These are phyloP conservation scores for Fusarium sp. DNA, from an alignment of 2,329 filamentous ascomycete species.

Conservation along the genomic window DNA sequence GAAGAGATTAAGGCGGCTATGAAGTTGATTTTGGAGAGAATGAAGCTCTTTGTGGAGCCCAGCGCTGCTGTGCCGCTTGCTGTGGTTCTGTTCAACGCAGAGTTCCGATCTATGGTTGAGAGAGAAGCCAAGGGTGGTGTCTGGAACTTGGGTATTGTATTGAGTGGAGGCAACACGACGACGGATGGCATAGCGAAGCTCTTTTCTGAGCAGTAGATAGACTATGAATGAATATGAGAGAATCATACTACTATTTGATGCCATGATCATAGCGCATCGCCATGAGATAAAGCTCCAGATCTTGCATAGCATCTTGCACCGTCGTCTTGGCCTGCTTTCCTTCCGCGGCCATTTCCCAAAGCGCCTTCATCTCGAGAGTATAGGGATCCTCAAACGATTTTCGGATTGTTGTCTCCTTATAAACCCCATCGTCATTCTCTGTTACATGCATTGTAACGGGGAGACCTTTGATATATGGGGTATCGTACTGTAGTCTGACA, in stretches of 20 bases:
- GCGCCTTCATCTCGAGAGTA: conserved; percentile 51
- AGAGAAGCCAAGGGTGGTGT: not conserved
- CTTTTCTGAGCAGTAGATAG: not conserved
- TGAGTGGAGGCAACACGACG: conserved; percentile 1
- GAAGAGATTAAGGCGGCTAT: not conserved
- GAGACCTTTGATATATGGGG: conserved; percentile 67
- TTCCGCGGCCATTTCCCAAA: conserved; percentile 46
- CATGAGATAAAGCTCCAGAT: conserved; percentile 46
- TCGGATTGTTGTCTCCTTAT: conserved; percentile 53
- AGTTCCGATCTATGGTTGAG: not conserved
- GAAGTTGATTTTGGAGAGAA: not conserved
- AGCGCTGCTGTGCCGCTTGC: conserved; percentile 1
- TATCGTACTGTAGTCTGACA: conserved; percentile 65
- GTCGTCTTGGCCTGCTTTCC: conserved; percentile 45
- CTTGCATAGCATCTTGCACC: conserved; percentile 45
- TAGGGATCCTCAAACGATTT: conserved; percentile 59
- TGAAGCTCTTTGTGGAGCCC: conserved; percentile 1
- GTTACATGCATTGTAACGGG: conserved; percentile 60
- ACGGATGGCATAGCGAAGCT: not conserved
- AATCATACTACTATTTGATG: not conserved
- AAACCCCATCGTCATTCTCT: conserved; percentile 55
- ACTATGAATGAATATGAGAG: too few species aligned
- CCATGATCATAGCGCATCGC: not conserved
- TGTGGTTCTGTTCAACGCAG: not conserved
- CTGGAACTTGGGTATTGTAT: conserved; percentile 1